A percentile compares a stretch with the other conserved stretches of the same genome.
Conservation (phyloP, 805 yeast species). For the Komagataella mondaviorum region DNA sequence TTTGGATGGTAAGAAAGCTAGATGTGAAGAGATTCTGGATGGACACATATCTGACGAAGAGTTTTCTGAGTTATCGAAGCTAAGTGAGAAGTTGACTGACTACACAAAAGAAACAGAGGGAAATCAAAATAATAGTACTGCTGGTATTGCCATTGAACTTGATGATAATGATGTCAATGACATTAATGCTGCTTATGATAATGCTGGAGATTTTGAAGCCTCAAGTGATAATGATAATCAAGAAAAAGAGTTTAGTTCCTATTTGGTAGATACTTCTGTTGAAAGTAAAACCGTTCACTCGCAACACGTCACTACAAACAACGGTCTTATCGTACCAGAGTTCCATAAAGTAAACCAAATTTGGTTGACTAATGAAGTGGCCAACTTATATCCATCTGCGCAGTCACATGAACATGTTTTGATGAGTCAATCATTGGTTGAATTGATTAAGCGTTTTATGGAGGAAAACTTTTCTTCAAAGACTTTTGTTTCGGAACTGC, state of each 20-base stretch:
- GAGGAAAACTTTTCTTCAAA: background rate
- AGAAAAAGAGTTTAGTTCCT: slow-evolving; percentile 6
- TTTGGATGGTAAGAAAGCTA: slow-evolving; percentile 31
- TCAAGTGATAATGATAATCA: slow-evolving; percentile 9
- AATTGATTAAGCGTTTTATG: background rate
- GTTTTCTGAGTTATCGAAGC: slow-evolving; percentile 29
- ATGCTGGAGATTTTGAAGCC: slow-evolving; percentile 14
- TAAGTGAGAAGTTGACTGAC: slow-evolving; percentile 38
- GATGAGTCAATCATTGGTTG: background rate
- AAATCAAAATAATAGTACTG: slow-evolving; percentile 18
- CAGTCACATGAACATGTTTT: background rate
- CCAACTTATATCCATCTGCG: background rate
- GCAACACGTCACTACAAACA: background rate
- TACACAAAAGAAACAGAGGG: slow-evolving; percentile 15
- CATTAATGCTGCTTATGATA: slow-evolving; percentile 10
- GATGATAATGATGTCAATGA: slow-evolving; percentile 19
- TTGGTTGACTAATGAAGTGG: background rate
- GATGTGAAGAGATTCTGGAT: slow-evolving; percentile 37
- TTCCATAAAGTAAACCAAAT: background rate
- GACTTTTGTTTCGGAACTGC: background rate
- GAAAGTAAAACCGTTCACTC: slow-evolving; percentile 1
- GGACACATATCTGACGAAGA: slow-evolving; percentile 23
- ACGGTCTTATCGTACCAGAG: background rate
- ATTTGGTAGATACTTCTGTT: background rate
- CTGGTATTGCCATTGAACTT: slow-evolving; percentile 27